Evolutionary conservation across 805 yeast species (phyloP).

Genomic region (Spathaspora sp.): DNA sequence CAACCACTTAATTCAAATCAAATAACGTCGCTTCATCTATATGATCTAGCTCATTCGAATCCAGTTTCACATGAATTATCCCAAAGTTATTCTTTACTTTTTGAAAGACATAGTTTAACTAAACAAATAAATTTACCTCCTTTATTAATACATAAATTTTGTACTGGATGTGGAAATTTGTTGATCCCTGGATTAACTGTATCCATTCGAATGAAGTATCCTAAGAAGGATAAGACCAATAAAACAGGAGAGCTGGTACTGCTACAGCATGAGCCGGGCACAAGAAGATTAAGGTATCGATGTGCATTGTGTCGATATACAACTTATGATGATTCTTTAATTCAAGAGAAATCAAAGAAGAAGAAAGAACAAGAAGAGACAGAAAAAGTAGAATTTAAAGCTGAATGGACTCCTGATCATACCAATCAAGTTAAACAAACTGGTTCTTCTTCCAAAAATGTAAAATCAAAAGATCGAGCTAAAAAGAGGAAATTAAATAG

Average conservation of each 20-base stretch:
- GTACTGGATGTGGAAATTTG: constrained; percentile 28
- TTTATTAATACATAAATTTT: constrained; percentile 20
- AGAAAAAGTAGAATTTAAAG: constrained; percentile 4
- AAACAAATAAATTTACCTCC: constrained; percentile 28
- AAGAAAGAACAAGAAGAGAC: neutral
- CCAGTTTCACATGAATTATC: constrained; percentile 21
- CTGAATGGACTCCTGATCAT: constrained; percentile 8
- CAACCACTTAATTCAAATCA: constrained; percentile 12
- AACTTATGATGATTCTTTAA: constrained; percentile 5
- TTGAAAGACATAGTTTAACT: constrained; percentile 17
- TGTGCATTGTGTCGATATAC: constrained; percentile 10
- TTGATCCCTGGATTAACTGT: constrained; percentile 34
- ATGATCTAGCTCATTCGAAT: constrained; percentile 25
- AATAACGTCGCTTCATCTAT: constrained; percentile 21
- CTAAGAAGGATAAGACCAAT: constrained; percentile 1
- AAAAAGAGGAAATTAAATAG: constrained; percentile 44
- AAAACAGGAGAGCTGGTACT: too few species aligned
- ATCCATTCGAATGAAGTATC: constrained; percentile 17
- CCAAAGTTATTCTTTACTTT: constrained; percentile 19
- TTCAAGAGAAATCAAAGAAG: neutral
- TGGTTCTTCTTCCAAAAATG: neutral
- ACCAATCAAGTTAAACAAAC: constrained; percentile 4
- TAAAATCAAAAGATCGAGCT: constrained; percentile 33
- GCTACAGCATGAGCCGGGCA: neutral
- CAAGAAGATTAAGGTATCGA: constrained; percentile 6